Evolutionary conservation across 1,284 basidiomycete genomes (phyloP).

Genomic region (Schizophyllum commune): DNA sequence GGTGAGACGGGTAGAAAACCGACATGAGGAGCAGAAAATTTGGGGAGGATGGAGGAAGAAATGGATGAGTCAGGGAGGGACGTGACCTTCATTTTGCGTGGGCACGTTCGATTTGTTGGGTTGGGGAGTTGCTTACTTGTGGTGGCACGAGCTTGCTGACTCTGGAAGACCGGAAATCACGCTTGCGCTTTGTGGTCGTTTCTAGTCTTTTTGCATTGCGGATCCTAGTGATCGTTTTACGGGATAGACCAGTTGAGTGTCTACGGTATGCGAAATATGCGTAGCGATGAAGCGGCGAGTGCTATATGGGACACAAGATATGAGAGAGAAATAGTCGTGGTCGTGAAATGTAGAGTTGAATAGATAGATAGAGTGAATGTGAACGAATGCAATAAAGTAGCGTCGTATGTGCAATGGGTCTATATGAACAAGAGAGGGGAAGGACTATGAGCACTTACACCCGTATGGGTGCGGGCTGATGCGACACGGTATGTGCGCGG

Average conservation of each 20-base stretch:
- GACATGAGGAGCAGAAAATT: no score
- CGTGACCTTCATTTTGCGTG: no score
- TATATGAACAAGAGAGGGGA: neutral
- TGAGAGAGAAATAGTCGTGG: no score
- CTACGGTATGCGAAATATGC: neutral
- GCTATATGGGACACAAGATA: no score
- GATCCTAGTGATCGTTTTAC: neutral
- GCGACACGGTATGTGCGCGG: neutral
- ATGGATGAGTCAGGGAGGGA: no score
- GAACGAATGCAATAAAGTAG: neutral
- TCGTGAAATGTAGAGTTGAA: neutral
- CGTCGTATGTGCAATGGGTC: neutral
- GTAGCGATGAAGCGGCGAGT: neutral
- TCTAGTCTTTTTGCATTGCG: neutral
- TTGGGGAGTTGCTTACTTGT: no score
- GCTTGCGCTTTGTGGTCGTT: neutral
- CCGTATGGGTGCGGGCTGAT: neutral
- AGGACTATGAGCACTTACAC: neutral
- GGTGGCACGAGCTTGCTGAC: no score
- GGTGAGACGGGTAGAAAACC: no score
- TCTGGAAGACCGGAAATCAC: no score
- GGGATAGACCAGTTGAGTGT: neutral
- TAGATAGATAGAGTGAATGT: neutral
- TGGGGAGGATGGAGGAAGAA: no score
- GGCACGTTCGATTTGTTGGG: no score